These are phyloP conservation scores for Colletotrichum chrysophilum DNA, from an alignment of 2,329 filamentous ascomycete genomes.

Conservation along the genomic window DNA sequence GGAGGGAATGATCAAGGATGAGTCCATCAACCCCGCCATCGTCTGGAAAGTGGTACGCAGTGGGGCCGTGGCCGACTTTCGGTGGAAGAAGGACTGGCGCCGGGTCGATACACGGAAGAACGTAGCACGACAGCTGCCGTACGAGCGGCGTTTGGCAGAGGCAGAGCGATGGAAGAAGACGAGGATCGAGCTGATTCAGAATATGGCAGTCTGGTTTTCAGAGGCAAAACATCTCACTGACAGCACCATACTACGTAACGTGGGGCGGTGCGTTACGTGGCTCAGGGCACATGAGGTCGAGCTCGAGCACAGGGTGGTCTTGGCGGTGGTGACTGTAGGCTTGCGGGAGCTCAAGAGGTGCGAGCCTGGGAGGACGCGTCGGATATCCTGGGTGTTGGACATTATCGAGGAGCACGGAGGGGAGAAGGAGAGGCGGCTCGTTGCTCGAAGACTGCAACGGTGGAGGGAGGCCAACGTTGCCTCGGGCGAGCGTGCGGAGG, in stretches of 20 bases:
- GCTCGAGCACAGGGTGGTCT: slow-evolving; percentile 29
- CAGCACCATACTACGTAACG: background rate
- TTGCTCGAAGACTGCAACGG: slow-evolving; percentile 6
- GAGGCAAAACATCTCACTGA: slow-evolving; percentile 27
- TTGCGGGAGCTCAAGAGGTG: slow-evolving; percentile 39
- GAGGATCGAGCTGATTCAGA: slow-evolving; percentile 33
- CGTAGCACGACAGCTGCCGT: no score
- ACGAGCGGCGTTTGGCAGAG: background rate
- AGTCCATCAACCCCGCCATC: slow-evolving; percentile 22
- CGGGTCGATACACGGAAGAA: background rate
- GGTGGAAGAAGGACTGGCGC: background rate
- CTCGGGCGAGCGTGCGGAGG: background rate
- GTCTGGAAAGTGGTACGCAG: slow-evolving; percentile 35
- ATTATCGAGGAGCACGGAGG: slow-evolving; percentile 27
- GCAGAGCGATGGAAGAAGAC: background rate
- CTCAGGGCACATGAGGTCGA: slow-evolving; percentile 19
- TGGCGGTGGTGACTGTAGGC: slow-evolving; percentile 29
- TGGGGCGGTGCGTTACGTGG: slow-evolving; percentile 10
- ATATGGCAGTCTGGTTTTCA: slow-evolving; percentile 35
- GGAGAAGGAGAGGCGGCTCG: slow-evolving; percentile 20
- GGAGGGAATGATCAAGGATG: slow-evolving; percentile 37
- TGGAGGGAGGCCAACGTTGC: slow-evolving; percentile 26
- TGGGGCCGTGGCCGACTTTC: background rate
- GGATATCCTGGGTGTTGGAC: slow-evolving; percentile 33
- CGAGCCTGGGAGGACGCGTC: slow-evolving; percentile 32